phyloP scores from a whole-genome alignment of 2,329 filamentous ascomycete species.

The Zymoseptoria crescenta region DNA sequence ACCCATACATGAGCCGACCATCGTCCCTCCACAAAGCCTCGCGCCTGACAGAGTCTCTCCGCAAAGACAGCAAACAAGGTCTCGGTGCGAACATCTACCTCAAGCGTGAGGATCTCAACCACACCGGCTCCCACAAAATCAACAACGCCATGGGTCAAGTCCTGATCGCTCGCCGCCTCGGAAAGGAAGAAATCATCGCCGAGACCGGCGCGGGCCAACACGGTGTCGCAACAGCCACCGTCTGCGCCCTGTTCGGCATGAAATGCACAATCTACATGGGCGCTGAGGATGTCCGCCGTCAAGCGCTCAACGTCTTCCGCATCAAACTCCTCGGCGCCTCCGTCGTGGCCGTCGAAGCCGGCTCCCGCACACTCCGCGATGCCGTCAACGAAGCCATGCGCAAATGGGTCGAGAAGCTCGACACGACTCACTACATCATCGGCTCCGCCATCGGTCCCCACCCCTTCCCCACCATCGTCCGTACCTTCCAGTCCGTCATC shows the following conservation, averaged over 20 bases:
- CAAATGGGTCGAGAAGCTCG: conserved; percentile 85
- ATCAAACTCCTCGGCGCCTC: conserved; percentile 93
- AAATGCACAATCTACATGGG: conserved; percentile 98
- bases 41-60: conserved; percentile 61
- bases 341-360: conserved; percentile 87
- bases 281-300: conserved; percentile 89
- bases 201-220: conserved; percentile 97
- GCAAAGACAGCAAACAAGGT: conserved; percentile 38
- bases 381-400: conserved; percentile 92
- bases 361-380: conserved; percentile 56
- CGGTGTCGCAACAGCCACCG: conserved; percentile 92
- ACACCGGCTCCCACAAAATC: conserved; percentile 98
- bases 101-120: conserved; percentile 95
- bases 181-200: conserved; percentile 95
- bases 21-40: conserved; percentile 86
- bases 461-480: conserved; percentile 94
- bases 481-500: conserved; percentile 96
- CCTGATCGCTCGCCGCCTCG: conserved; percentile 72
- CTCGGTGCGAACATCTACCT: conserved; percentile 95
- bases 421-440: conserved; percentile 96
- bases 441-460: conserved; percentile 96
- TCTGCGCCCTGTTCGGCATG: conserved; percentile 97
- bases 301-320: conserved; percentile 95
- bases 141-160: conserved; percentile 97
- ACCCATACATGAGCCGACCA: conserved; percentile 93